Evolutionary conservation across 23 red algal species (phyloP).

Genomic region (Pyropia yezoensis): DNA sequence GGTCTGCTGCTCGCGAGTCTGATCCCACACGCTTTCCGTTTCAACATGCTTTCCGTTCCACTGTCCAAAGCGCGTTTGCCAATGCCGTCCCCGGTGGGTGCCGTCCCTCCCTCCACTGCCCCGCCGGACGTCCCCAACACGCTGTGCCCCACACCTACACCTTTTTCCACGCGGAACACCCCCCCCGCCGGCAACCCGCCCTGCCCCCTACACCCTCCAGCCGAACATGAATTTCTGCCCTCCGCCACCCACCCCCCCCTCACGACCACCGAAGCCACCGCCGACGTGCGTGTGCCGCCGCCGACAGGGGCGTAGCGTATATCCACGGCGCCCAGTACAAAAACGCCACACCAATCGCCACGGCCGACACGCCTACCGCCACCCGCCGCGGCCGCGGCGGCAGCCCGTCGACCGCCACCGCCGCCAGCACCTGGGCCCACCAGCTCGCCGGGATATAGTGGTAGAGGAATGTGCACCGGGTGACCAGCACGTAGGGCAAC

Average conservation of each 20-base stretch:
- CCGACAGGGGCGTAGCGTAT: conserved; percentile 26
- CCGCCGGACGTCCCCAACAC: too few relatives aligned
- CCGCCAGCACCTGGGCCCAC: conserved; percentile 64
- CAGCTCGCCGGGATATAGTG: conserved; percentile 84
- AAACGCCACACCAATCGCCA: conserved; percentile 12
- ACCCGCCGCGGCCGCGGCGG: conserved; percentile 14
- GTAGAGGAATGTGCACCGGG: conserved; percentile 90
- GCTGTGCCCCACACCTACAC: too few relatives aligned
- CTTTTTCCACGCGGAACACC: too few relatives aligned
- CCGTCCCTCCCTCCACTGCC: too few relatives aligned
- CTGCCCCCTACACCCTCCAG: too few relatives aligned
- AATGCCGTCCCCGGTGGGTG: too few relatives aligned
- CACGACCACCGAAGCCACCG: conserved; percentile 31
- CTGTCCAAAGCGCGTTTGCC: too few relatives aligned
- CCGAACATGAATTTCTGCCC: too few relatives aligned
- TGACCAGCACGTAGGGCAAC: conserved; percentile 35
- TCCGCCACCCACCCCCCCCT: background rate
- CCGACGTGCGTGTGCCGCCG: conserved; percentile 10
- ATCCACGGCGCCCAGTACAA: conserved; percentile 67
- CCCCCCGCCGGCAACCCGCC: too few relatives aligned
- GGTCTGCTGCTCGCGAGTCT: too few relatives aligned
- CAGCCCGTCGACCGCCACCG: conserved; percentile 38
- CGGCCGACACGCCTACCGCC: conserved; percentile 1
- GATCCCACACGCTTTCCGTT: too few relatives aligned
- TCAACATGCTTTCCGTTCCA: too few relatives aligned